These are phyloP conservation scores for Trichothecium sympodiale DNA, from an alignment of 2,329 filamentous ascomycete species.

Conservation along the genomic window DNA sequence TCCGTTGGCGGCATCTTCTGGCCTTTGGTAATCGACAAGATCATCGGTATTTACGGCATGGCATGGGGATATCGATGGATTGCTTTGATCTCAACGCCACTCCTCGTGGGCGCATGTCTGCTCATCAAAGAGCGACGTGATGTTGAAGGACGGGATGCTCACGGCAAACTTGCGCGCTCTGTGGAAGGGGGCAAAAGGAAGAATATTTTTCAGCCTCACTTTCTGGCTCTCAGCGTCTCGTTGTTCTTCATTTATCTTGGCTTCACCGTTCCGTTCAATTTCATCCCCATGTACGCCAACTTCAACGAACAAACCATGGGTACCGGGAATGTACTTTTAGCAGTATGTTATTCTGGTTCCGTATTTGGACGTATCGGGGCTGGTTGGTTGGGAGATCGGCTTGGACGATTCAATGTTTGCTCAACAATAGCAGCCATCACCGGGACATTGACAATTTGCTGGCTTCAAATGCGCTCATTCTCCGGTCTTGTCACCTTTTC, in stretches of 20 bases:
- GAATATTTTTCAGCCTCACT: slow-evolving; percentile 8
- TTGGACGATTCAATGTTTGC: slow-evolving; percentile 35
- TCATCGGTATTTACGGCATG: slow-evolving; percentile 6
- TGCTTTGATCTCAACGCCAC: slow-evolving; percentile 12
- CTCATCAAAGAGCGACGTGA: slow-evolving; percentile 15
- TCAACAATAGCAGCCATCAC: slow-evolving; percentile 10
- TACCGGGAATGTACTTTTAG: slow-evolving; percentile 37
- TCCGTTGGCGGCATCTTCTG: slow-evolving; percentile 19
- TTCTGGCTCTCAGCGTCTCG: slow-evolving; percentile 10
- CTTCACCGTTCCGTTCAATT: slow-evolving; percentile 18
- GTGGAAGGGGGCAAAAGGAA: not conserved
- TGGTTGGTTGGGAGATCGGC: slow-evolving; percentile 38
- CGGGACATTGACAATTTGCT: slow-evolving; percentile 16
- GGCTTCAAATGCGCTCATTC: slow-evolving; percentile 14
- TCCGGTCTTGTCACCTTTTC: slow-evolving; percentile 11
- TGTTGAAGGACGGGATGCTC: not conserved
- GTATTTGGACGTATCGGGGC: slow-evolving; percentile 39
- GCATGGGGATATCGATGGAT: slow-evolving; percentile 11
- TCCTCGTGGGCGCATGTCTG: slow-evolving; percentile 14
- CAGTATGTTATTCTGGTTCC: slow-evolving; percentile 49
- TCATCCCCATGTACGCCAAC: slow-evolving; percentile 38
- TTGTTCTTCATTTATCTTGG: slow-evolving; percentile 17
- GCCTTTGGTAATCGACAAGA: slow-evolving; percentile 13
- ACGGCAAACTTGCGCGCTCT: no score
- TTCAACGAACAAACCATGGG: slow-evolving; percentile 31